Evolutionary conservation across 495 filamentous ascomycete species (phyloP), one percentile per base, ranked within the genome.

Genomic region (Hypoxylon subgilvum): DNA sequence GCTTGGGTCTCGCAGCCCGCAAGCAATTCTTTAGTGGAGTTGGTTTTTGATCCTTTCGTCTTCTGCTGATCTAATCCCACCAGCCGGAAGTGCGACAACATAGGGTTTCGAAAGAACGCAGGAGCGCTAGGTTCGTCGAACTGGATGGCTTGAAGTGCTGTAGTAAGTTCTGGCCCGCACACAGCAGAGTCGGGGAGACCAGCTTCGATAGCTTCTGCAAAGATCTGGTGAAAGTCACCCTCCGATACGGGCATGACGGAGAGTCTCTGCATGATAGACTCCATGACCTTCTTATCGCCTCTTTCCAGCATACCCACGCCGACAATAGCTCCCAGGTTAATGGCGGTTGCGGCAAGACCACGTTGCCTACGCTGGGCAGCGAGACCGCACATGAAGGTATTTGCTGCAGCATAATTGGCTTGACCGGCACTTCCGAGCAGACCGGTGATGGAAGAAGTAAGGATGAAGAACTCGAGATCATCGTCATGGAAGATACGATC

Each of bases 391-490:
- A 81, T 70, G 52, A 74, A 84, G 5, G 73, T 72, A 55, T 82
- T 83, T 9, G 76, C 79, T 1, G 80, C 79, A 4, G 73, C 70
- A 47, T 84, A 84, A 18, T 76, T 78, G 23, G 74, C 64, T 53
- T 85, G 82, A 0, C 75, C 75, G 0, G 46, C 34, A 28, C 74
- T 78, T 4, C 76, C 76, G 1, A 72, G 62, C 13, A 77, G 49
- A 3, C 34, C 41, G 9, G 57, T 53, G 12, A 68, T 41, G 0
- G 74, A 76, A 0, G 73, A 76, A 22, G 74, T 45, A 6, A 78
- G 53, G 5, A 80, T 52, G 61, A 79, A 75, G 52, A 78, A 79
- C n/a, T 79, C 77, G 12, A 80, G 67, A 4, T 66, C 49, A 2
- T 58, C 21, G 4, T 72, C 50, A 2, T 54, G 44, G 67, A 82